phyloP scores from a whole-genome alignment of 768 basidiomycete genomes.

The Rhizopogon vesiculosus region DNA sequence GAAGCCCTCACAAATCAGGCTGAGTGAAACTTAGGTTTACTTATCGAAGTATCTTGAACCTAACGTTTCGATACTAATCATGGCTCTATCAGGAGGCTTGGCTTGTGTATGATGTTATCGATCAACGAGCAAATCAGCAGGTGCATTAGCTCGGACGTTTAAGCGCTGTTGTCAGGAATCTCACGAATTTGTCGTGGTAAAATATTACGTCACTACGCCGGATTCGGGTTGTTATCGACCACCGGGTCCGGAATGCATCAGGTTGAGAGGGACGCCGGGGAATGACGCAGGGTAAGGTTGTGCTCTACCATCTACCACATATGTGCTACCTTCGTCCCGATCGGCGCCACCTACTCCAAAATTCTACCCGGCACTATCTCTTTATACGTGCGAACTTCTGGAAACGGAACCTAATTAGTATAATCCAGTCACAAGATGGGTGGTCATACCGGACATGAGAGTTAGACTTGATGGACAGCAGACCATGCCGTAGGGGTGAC shows the following conservation, averaged over 20 bases:
- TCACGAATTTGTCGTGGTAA: background rate
- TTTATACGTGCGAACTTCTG: no score
- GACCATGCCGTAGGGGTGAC: background rate
- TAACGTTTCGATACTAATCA: background rate
- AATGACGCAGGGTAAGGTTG: background rate
- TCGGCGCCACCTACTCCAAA: background rate
- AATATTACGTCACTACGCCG: background rate
- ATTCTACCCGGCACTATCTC: background rate
- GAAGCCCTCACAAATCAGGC: conserved; percentile 11
- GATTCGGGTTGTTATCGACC: conserved; percentile 1
- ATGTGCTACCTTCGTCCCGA: background rate
- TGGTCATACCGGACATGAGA: background rate
- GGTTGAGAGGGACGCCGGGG: background rate
- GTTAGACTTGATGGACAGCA: background rate
- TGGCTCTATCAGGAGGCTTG: background rate
- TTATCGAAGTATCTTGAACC: background rate
- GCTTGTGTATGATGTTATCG: background rate
- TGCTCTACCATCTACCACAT: background rate
- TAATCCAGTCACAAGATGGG: background rate
- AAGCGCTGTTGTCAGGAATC: background rate
- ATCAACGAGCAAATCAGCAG: background rate
- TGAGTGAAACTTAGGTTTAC: background rate
- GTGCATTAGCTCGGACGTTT: background rate
- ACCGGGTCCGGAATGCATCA: background rate
- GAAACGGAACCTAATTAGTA: background rate